These are phyloP conservation scores for Penicillium bialowiezense DNA, from an alignment of 495 filamentous ascomycete species.

Conservation along the genomic window DNA sequence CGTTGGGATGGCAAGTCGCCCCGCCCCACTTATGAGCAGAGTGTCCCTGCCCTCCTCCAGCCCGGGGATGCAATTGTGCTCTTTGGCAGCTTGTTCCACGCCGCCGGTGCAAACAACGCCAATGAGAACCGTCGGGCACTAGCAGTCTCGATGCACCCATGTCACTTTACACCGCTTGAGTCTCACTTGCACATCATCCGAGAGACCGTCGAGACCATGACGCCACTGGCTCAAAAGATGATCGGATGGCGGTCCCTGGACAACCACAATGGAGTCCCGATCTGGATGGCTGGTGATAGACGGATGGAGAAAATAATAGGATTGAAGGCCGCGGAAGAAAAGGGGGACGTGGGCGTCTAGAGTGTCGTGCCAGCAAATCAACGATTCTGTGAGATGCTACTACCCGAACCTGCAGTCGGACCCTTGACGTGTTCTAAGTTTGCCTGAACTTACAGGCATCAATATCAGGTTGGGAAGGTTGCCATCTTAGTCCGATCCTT, in stretches of 20 bases:
- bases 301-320: too few species aligned
- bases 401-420: too few species aligned
- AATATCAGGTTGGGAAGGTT: too few species aligned
- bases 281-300: too few species aligned
- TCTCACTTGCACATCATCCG: neutral
- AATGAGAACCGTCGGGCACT: neutral
- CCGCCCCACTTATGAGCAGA: neutral
- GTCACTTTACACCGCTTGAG: neutral
- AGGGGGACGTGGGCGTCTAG: too few species aligned
- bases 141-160: neutral
- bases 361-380: too few species aligned
- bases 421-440: too few species aligned
- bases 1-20: neutral
- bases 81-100: neutral
- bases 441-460: too few species aligned
- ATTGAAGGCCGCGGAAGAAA: too few species aligned
- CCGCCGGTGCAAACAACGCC: neutral
- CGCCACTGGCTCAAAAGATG: neutral
- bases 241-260: neutral
- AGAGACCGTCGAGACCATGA: neutral
- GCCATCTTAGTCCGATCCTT: too few species aligned
- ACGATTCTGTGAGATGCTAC: too few species aligned
- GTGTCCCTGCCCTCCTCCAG: neutral
- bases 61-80: neutral
- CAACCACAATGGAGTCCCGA: too few species aligned